Conservation (phyloP, 2,329 filamentous ascomycete genomes). For the Alternaria sp. region DNA sequence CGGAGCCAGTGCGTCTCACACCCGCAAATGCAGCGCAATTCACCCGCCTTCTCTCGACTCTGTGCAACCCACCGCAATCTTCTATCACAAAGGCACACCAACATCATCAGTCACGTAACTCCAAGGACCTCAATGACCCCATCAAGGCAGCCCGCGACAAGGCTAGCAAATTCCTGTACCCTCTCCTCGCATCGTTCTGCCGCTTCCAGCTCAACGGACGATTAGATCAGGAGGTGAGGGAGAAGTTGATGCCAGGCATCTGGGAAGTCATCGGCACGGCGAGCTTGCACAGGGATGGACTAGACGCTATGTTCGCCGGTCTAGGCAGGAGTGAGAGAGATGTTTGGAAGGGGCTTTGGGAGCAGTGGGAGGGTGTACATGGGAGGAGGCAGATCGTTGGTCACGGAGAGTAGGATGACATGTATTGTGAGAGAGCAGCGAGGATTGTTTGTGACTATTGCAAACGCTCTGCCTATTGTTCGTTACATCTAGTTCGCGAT, state of each 20-base stretch:
- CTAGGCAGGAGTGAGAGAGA: constrained; percentile 40
- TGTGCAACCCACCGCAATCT: constrained; percentile 67
- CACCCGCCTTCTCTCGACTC: constrained; percentile 63
- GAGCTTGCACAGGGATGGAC: constrained; percentile 34
- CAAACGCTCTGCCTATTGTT: not conserved
- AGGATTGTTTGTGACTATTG: not conserved
- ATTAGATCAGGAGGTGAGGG: constrained; percentile 59
- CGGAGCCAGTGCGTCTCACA: constrained; percentile 33
- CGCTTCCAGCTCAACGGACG: constrained; percentile 57
- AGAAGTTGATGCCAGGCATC: constrained; percentile 63
- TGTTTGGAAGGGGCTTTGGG: constrained; percentile 47
- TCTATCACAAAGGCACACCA: constrained; percentile 56
- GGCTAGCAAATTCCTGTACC: constrained; percentile 63
- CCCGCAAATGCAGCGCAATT: constrained; percentile 57
- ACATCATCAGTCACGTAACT: constrained; percentile 25
- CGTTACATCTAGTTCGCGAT: not conserved
- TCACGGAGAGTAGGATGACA: constrained; percentile 3
- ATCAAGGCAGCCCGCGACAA: constrained; percentile 65
- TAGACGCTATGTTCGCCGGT: constrained; percentile 49
- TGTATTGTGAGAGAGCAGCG: not conserved
- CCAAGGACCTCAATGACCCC: constrained; percentile 61
- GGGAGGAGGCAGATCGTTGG: constrained; percentile 25
- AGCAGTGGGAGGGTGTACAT: constrained; percentile 42
- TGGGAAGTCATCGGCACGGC: constrained; percentile 48
- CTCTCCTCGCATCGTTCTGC: constrained; percentile 64